Evolutionary conservation across 2,329 filamentous ascomycete genomes (phyloP).

Genomic region (Lecanicillium sp.): DNA sequence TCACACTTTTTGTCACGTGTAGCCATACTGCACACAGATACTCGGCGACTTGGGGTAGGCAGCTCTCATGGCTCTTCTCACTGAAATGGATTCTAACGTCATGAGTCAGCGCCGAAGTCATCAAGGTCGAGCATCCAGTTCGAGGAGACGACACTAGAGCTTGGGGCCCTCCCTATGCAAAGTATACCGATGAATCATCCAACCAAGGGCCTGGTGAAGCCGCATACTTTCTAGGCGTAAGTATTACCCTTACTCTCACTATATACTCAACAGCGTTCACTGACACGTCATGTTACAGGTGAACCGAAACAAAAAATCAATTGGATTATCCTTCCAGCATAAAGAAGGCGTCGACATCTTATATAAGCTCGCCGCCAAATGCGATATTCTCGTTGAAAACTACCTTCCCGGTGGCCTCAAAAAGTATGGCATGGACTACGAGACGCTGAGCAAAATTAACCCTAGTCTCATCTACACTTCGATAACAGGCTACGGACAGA

Average conservation of each 20-base stretch:
- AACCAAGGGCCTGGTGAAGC: constrained; percentile 74
- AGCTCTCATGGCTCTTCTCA: background rate
- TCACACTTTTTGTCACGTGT: constrained; percentile 6
- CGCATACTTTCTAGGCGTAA: constrained; percentile 88
- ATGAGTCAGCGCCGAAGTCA: constrained; percentile 70
- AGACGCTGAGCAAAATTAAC: constrained; percentile 71
- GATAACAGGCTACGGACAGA: constrained; percentile 95
- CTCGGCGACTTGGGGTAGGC: constrained; percentile 87
- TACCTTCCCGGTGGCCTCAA: constrained; percentile 84
- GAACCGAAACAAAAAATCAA: constrained; percentile 94
- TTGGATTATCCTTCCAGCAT: constrained; percentile 86
- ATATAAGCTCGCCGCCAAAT: constrained; percentile 73
- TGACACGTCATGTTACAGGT: constrained; percentile 43
- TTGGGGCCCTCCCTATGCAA: constrained; percentile 92
- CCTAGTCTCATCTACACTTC: constrained; percentile 86
- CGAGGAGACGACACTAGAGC: constrained; percentile 89
- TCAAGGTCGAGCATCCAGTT: constrained; percentile 92
- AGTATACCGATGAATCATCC: constrained; percentile 54
- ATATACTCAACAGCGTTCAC: too few species aligned
- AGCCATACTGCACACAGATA: constrained; percentile 98
- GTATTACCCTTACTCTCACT: constrained; percentile 8
- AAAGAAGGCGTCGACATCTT: constrained; percentile 76
- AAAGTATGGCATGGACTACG: constrained; percentile 88
- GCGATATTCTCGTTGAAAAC: constrained; percentile 93
- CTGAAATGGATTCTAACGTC: background rate